Evolutionary conservation across 2,329 filamentous ascomycete genomes (phyloP).

Genomic region (Fusarium solani-melongenae): DNA sequence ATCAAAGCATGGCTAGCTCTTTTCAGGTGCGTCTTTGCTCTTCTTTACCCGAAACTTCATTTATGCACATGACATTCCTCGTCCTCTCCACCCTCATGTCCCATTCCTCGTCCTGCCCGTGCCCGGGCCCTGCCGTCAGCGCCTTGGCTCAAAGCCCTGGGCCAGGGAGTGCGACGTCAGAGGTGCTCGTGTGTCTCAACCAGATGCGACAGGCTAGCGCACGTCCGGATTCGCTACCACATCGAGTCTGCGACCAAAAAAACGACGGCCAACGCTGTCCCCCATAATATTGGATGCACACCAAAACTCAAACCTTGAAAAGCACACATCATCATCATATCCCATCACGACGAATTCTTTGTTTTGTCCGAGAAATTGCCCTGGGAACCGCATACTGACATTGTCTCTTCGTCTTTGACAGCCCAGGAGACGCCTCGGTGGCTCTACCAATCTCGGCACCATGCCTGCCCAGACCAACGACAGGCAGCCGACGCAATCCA

Average conservation of each 20-base stretch:
- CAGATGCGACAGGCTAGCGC: conserved; percentile 48
- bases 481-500: conserved; percentile 42
- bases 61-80: conserved; percentile 15
- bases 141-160: conserved; percentile 26
- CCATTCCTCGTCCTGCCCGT: conserved; percentile 5
- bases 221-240: conserved; percentile 43
- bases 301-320: conserved; percentile 27
- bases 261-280: conserved; percentile 19
- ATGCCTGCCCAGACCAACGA: conserved; percentile 49
- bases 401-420: conserved; percentile 34
- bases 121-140: conserved; percentile 10
- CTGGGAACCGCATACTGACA: conserved; percentile 33
- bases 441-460: conserved; percentile 26
- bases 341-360: conserved; percentile 33
- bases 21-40: conserved; percentile 19
- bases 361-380: neutral
- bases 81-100: neutral
- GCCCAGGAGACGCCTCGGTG: conserved; percentile 23
- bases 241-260: conserved; percentile 39
- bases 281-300: conserved; percentile 25
- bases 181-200: conserved; percentile 52
- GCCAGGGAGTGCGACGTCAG: conserved; percentile 48
- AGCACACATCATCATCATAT: conserved; percentile 32
- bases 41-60: conserved; percentile 5
- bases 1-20: neutral